These are phyloP conservation scores for Artemisia argyi DNA, from an alignment of 129 eudicot genomes.

Conservation along the genomic window DNA sequence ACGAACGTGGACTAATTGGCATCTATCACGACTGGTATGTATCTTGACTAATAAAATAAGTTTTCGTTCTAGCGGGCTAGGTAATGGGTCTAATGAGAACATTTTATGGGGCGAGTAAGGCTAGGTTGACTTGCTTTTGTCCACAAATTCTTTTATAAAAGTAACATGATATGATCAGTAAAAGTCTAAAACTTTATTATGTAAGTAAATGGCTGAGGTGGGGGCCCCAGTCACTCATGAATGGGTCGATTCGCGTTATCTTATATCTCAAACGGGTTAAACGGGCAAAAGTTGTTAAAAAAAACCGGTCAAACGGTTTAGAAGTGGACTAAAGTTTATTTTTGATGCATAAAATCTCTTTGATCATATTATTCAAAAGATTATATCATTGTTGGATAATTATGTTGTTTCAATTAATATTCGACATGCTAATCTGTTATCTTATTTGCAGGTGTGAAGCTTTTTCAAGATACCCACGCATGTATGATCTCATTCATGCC, in stretches of 20 bases:
- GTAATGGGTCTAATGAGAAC: neutral
- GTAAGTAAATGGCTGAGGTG: neutral
- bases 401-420: no score
- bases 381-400: no score
- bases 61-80: neutral
- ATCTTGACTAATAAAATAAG: neutral
- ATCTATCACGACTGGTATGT: slow-evolving; percentile 35
- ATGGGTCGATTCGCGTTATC: neutral
- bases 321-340: neutral
- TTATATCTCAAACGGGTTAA: neutral
- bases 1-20: slow-evolving; percentile 33
- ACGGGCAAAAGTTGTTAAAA: neutral
- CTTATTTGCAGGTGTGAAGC: slow-evolving; percentile 22
- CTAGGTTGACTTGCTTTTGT: neutral
- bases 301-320: neutral
- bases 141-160: neutral
- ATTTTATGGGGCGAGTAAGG: neutral
- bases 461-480: slow-evolving; percentile 23
- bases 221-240: neutral
- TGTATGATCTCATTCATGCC: slow-evolving; percentile 23
- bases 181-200: neutral
- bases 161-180: neutral
- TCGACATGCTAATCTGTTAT: no score
- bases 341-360: neutral
- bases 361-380: neutral